Evolutionary conservation across 768 basidiomycete species (phyloP), one percentile per base, ranked within the genome.

Genomic region (Wakefieldia striispora): DNA sequence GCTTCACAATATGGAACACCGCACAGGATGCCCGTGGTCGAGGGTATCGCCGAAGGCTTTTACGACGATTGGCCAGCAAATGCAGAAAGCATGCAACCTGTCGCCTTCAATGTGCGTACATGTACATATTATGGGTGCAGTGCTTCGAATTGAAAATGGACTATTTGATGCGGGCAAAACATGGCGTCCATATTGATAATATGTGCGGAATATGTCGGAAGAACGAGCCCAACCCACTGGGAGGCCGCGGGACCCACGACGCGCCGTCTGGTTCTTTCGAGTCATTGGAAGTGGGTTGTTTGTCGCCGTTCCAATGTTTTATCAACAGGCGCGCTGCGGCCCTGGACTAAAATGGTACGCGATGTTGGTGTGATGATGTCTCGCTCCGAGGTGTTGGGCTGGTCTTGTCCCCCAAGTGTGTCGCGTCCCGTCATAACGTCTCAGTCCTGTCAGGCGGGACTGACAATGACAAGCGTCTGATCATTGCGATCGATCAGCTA

Each of bases 21-120:
- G 62, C 62, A 65, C 64, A 65, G 64, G 64, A 58, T 64, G 13
- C 9, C 50, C 56, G 65, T 43, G 64, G 64, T 64, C 45, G 58
- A 66, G 64, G 64, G 64, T 40, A 58, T 36, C 36, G 40, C 42
- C 26, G 40, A 41, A 37, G 33, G 7, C 33, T 35, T 12, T 9
- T 2, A 16, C 36, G 47, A 53, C 43, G 51, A 65, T 66, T 66
- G 63, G 58, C 45, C 50, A 26, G 47, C 58, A 58, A 63, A 55
- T 27, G 14, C 3, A 23, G 3, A 41, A 38, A 23, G 16, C 35
- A 45, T 35, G 39, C 45, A 19, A 37, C 37, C 39, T 47, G 60
- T n/a, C 29, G 43, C 31, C 41, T 44, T 50, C 40, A 50, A 43
- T 48, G 54, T 45, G 58, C 52, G 49, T 51, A 39, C 21, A 50